A percentile compares a stretch with the other conserved stretches of the same genome.
Conservation (phyloP, 108 stramenopile genomes). For the Mayamaea pseudoterrestris region DNA sequence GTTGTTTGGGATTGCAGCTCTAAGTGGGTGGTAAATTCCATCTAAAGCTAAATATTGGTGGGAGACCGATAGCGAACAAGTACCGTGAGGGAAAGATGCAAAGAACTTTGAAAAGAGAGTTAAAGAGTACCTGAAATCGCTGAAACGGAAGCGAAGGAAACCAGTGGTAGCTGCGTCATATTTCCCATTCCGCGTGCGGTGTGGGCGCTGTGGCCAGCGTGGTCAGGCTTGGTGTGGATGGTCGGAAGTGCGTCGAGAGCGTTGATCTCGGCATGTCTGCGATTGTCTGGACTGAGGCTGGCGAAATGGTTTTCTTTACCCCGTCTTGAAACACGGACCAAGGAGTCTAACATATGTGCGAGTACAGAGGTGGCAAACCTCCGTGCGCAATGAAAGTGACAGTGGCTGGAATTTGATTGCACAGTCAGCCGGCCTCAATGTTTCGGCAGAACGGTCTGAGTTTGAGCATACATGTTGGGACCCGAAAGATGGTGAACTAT, state of each 20-base stretch:
- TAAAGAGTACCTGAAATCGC: constrained; percentile 97
- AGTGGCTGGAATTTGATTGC: constrained; percentile 59
- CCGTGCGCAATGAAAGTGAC: constrained; percentile 86
- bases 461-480: constrained; percentile 89
- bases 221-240: constrained; percentile 35
- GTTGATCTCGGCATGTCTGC: constrained; percentile 12
- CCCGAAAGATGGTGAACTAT: constrained; percentile 97
- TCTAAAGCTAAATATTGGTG: constrained; percentile 91
- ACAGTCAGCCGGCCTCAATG: constrained; percentile 86
- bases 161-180: constrained; percentile 62
- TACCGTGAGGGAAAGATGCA: constrained; percentile 92
- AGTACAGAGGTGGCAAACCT: constrained; percentile 81
- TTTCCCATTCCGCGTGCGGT: constrained; percentile 41
- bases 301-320: constrained; percentile 34
- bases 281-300: constrained; percentile 37
- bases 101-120: constrained; percentile 98
- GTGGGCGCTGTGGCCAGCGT: constrained; percentile 50
- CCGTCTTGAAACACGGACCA: constrained; percentile 20
- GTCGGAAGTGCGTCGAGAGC: constrained; percentile 7
- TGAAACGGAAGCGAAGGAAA: constrained; percentile 93
- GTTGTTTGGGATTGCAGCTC: constrained; percentile 95
- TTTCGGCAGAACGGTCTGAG: constrained; percentile 84
- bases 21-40: constrained; percentile 94
- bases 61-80: constrained; percentile 94
- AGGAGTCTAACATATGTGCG: constrained; percentile 29